Evolutionary conservation across 2,329 filamentous ascomycete species (phyloP), one percentile per base, ranked within the genome.

Genomic region (Juglanconis sp.): DNA sequence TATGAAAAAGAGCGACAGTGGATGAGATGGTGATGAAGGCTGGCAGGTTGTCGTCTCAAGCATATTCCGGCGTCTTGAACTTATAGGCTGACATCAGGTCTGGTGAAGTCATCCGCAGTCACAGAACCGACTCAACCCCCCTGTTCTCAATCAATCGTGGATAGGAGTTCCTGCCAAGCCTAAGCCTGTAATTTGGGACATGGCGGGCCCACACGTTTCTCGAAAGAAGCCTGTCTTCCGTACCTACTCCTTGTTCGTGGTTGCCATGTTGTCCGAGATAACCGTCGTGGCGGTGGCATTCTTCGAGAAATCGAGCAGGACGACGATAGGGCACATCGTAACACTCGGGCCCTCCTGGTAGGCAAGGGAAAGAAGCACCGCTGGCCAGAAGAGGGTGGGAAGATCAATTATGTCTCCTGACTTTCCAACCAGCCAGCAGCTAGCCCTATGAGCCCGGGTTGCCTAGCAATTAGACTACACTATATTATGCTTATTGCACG

Each of bases 1-100:
- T 51, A 47, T 57, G 46, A 52, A 57, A 46, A 57, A 52, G 36
- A 36, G 55, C 36, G 55, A 44, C 36, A 47, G 49, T 47, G 44
- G 9, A 57, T 52, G 35, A 47, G 44, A 48, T 35, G 53, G 48
- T 52, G 56, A 47, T 48, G 5, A 7, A 32, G 56, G 15, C 15
- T 53, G 51, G n/a, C 36, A 17, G 17, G 42, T 13, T 47, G n/a
- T 47, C 11, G 36, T 47, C 7, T 47, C 17, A 4, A 47, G 15
- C 13, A 47, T 47, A 10, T 47, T 47, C n/a, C 17, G 44, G 8
- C 5, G 5, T 17, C 13, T 8, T 6, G n/a, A 17, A 30, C 17
- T 47, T 30, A 47, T 17, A 17, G 3, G 4, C 5, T 47, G 44
- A 8, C 17, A 38, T 11, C 38, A 15, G 38, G 38, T 42, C 38